A percentile compares a stretch with the other conserved stretches of the same genome.
phyloP scores from a whole-genome alignment of 768 basidiomycete species.

The Xerocomellus dryophilus region DNA sequence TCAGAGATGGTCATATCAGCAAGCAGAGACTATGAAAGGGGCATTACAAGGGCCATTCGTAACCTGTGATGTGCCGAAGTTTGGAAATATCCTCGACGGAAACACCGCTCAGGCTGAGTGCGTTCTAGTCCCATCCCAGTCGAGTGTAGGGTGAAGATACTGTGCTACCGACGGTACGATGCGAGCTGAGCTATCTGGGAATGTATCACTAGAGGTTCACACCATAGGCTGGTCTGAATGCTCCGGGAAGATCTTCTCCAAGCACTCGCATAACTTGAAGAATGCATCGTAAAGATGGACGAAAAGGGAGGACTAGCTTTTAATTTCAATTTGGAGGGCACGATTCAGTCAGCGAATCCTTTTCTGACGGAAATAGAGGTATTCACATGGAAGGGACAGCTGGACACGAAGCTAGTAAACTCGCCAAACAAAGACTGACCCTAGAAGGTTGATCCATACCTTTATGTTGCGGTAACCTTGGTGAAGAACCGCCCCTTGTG shows the following conservation, averaged over 20 bases:
- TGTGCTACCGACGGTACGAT: neutral
- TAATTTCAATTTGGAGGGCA: neutral
- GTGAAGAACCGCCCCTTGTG: neutral
- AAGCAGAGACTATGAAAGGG: neutral
- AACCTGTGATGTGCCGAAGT: neutral
- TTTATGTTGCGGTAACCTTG: neutral
- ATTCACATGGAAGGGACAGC: neutral
- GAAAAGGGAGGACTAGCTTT: neutral
- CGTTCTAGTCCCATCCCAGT: conserved; percentile 1
- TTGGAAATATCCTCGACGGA: neutral
- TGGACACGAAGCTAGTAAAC: neutral
- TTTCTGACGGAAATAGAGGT: too few species aligned
- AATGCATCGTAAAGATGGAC: neutral
- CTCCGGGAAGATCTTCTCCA: neutral
- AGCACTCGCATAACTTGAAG: neutral
- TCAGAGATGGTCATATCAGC: neutral
- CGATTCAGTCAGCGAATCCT: neutral
- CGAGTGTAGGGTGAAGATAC: neutral
- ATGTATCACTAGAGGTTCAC: too few species aligned
- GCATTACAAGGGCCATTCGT: conserved; percentile 1
- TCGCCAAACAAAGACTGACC: neutral
- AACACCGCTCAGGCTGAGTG: neutral
- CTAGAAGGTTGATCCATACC: neutral
- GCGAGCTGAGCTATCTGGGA: too few species aligned
- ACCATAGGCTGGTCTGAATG: neutral